Percentiles rank a stretch among this genome's conserved stretches.
phyloP scores from a whole-genome alignment of 768 basidiomycete species.

The Lactarius trivialis region DNA sequence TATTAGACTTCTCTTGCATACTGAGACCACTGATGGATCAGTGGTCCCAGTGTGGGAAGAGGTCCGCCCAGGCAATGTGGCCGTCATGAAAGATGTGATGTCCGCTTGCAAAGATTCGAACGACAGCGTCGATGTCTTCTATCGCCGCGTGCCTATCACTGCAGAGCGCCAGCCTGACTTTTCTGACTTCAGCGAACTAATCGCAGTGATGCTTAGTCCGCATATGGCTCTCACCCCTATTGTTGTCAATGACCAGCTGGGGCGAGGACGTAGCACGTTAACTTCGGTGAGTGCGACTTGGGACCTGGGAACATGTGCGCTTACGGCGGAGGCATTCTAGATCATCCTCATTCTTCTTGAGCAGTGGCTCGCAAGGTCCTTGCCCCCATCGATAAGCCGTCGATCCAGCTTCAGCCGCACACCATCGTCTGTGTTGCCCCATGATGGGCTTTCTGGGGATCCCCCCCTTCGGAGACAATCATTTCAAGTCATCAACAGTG shows the following conservation, averaged over 20 bases:
- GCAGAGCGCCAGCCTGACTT: conserved; percentile 79
- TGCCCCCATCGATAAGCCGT: conserved; percentile 35
- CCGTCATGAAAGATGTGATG: conserved; percentile 88
- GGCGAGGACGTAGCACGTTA: conserved; percentile 83
- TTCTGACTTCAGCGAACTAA: conserved; percentile 65
- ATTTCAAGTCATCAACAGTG: conserved; percentile 88
- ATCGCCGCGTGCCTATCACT: conserved; percentile 87
- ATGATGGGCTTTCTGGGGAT: conserved; percentile 29
- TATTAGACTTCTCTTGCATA: conserved; percentile 74
- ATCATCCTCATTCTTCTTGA: conserved; percentile 78
- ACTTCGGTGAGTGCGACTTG: conserved; percentile 55
- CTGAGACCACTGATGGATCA: conserved; percentile 79
- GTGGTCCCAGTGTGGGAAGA: conserved; percentile 96
- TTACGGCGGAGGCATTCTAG: conserved; percentile 31
- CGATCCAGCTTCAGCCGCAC: conserved; percentile 31
- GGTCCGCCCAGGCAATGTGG: conserved; percentile 61
- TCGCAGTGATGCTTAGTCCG: conserved; percentile 68
- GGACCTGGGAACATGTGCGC: neutral
- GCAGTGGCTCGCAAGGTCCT: conserved; percentile 60
- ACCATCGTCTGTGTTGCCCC: conserved; percentile 40
- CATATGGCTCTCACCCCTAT: conserved; percentile 68
- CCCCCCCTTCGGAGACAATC: conserved; percentile 44
- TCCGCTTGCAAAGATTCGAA: conserved; percentile 38
- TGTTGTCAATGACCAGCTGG: conserved; percentile 93
- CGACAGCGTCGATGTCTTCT: conserved; percentile 59